phyloP scores from a whole-genome alignment of 495 filamentous ascomycete genomes.

The Aspergillus sparsus region DNA sequence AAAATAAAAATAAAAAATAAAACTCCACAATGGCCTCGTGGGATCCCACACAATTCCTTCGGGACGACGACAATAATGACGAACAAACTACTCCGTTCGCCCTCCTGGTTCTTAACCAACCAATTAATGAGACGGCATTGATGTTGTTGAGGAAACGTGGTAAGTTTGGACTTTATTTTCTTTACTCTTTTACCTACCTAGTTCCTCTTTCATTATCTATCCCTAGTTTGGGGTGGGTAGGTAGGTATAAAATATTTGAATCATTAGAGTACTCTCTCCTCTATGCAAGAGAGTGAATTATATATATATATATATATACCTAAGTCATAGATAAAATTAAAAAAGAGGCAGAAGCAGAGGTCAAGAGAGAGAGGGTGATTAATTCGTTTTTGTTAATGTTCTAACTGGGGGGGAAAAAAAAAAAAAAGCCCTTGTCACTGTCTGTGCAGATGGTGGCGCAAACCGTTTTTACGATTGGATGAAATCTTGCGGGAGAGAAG shows the following conservation, averaged over 20 bases:
- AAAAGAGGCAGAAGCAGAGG: no score
- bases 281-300: background rate
- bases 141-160: slow-evolving; percentile 58
- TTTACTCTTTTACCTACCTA: background rate
- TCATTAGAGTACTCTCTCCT: background rate
- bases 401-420: no score
- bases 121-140: slow-evolving; percentile 55
- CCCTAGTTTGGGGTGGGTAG: background rate
- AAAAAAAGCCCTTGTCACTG: slow-evolving; percentile 53
- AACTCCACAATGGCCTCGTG: slow-evolving; percentile 51
- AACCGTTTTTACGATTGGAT: slow-evolving; percentile 70
- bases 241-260: no score
- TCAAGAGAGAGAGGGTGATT: no score
- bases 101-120: slow-evolving; percentile 71
- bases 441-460: slow-evolving; percentile 91
- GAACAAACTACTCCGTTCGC: slow-evolving; percentile 46
- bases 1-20: no score
- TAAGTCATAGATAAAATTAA: no score
- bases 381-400: no score
- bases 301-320: background rate
- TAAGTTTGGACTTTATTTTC: slow-evolving; percentile 29
- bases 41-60: slow-evolving; percentile 55
- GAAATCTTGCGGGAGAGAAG: slow-evolving; percentile 34
- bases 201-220: background rate
- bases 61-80: slow-evolving; percentile 25